phyloP scores from a whole-genome alignment of 2,329 filamentous ascomycete species.

The Madurella fahalii region DNA sequence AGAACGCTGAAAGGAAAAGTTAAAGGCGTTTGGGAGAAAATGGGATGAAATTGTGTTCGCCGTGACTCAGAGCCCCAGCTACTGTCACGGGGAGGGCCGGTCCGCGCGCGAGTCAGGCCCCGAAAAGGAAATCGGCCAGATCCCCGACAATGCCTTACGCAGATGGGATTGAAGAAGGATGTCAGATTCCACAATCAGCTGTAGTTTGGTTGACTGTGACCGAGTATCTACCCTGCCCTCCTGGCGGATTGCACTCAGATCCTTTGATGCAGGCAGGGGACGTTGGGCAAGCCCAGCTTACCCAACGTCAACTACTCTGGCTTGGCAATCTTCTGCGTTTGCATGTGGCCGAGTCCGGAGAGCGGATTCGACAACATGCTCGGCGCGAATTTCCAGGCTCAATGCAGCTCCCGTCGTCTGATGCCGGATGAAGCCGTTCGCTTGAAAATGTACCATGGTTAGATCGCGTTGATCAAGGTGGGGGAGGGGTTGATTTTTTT shows the following conservation, averaged over 20 bases:
- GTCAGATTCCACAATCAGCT: too few species aligned
- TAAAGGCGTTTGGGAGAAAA: not conserved
- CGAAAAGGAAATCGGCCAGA: not conserved
- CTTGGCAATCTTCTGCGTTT: not conserved
- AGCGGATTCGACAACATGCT: not conserved
- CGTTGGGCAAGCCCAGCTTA: not conserved
- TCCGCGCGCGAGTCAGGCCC: slow-evolving; percentile 6
- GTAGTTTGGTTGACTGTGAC: not conserved
- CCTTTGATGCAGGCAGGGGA: not conserved
- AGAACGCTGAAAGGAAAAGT: not conserved
- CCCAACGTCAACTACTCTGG: slow-evolving; percentile 1
- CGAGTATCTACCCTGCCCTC: too few species aligned
- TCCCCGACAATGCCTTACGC: not conserved
- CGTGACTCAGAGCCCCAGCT: slow-evolving; percentile 13
- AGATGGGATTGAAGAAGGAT: too few species aligned
- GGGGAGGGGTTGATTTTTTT: slow-evolving; percentile 19
- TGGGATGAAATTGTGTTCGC: not conserved
- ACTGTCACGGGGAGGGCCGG: slow-evolving; percentile 10
- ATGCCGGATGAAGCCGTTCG: not conserved
- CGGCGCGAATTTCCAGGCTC: slow-evolving; percentile 5
- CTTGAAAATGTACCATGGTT: not conserved
- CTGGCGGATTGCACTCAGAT: not conserved
- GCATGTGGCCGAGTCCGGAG: slow-evolving; percentile 17
- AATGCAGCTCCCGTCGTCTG: slow-evolving; percentile 4
- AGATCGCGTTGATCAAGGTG: slow-evolving; percentile 8